A percentile compares a stretch with the other conserved stretches of the same genome.
Conservation (phyloP, 352 stramenopile species). For the Discostella stelligera region DNA sequence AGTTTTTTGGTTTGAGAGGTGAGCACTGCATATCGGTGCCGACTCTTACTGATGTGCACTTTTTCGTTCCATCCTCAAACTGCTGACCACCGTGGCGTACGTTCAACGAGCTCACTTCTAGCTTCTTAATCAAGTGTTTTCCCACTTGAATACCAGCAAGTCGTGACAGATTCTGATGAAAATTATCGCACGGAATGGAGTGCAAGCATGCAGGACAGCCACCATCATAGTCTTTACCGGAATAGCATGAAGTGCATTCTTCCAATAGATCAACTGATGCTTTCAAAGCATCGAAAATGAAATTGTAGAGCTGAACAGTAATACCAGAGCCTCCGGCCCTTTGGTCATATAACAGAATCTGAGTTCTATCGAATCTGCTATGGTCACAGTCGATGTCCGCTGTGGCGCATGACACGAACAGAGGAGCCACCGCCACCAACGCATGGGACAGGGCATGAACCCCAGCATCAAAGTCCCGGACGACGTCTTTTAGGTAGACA, state of each 20-base stretch:
- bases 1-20: constrained; percentile 32
- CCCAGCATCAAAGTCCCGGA: constrained; percentile 71
- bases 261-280: constrained; percentile 70
- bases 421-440: constrained; percentile 88
- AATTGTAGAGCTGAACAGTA: constrained; percentile 57
- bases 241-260: constrained; percentile 58
- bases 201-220: constrained; percentile 77
- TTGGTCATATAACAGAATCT: constrained; percentile 72
- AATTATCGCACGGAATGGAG: constrained; percentile 73
- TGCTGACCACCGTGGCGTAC: background rate
- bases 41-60: constrained; percentile 1
- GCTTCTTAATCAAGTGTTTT: constrained; percentile 47
- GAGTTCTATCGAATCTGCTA: constrained; percentile 54
- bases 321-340: constrained; percentile 73
- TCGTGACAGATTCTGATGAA: constrained; percentile 72
- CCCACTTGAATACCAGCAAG: constrained; percentile 60
- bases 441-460: constrained; percentile 89
- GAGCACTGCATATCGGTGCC: constrained; percentile 23
- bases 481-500: constrained; percentile 41
- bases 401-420: constrained; percentile 88
- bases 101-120: constrained; percentile 35
- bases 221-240: constrained; percentile 56
- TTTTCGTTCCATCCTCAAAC: background rate
- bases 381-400: constrained; percentile 79
- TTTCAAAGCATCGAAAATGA: constrained; percentile 47